Evolutionary conservation across 1,139 yeast species (phyloP).

Genomic region (Kazachstania sp.): DNA sequence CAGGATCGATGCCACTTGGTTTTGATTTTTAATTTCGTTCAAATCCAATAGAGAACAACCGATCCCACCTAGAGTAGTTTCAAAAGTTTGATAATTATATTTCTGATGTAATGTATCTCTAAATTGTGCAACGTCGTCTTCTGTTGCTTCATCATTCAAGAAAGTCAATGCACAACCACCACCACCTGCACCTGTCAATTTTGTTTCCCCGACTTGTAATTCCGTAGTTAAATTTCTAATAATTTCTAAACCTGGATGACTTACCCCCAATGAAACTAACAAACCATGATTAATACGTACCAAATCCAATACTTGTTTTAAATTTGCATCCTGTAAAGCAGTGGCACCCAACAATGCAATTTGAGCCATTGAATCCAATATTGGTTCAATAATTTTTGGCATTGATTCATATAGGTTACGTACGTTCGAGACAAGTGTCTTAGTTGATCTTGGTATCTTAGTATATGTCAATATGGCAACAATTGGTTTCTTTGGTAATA

Average conservation of each 20-base stretch:
- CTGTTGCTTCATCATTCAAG: slow-evolving; percentile 43
- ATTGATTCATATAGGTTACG: slow-evolving; percentile 45
- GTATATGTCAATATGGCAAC: slow-evolving; percentile 76
- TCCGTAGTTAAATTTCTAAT: slow-evolving; percentile 58
- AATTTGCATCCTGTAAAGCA: slow-evolving; percentile 21
- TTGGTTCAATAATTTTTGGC: slow-evolving; percentile 47
- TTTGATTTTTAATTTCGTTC: neutral
- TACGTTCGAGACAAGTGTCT: slow-evolving; percentile 76
- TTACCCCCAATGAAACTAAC: slow-evolving; percentile 77
- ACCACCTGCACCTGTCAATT: slow-evolving; percentile 97
- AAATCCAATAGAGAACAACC: slow-evolving; percentile 41
- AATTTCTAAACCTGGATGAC: slow-evolving; percentile 79
- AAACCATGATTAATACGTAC: slow-evolving; percentile 86
- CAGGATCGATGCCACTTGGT: neutral
- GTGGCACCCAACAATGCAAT: slow-evolving; percentile 35
- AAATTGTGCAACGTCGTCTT: slow-evolving; percentile 33
- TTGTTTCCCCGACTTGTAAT: slow-evolving; percentile 70
- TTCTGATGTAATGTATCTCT: slow-evolving; percentile 30
- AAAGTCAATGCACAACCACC: slow-evolving; percentile 97
- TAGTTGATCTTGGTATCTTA: slow-evolving; percentile 77
- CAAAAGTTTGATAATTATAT: slow-evolving; percentile 67
- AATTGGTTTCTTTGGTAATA: slow-evolving; percentile 26
- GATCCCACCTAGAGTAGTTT: slow-evolving; percentile 78
- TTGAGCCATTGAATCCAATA: slow-evolving; percentile 64
- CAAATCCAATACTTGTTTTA: slow-evolving; percentile 45